phyloP scores from a whole-genome alignment of 2,329 filamentous ascomycete species.

The Ascocoryne sarcoides region DNA sequence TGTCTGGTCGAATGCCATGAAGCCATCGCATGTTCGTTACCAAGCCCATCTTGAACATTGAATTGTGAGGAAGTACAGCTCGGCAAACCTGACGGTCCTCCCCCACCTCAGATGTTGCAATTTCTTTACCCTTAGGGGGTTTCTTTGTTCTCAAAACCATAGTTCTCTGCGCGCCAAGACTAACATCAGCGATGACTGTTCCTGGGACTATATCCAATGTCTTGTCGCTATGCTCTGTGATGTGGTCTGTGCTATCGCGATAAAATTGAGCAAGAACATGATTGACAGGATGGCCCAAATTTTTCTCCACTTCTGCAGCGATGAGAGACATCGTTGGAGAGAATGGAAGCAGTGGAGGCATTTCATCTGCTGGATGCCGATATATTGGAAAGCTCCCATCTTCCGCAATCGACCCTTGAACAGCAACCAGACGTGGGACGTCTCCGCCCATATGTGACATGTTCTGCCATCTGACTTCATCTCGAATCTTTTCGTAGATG shows the following conservation, averaged over 20 bases:
- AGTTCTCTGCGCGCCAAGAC: constrained; percentile 80
- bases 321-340: constrained; percentile 63
- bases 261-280: constrained; percentile 92
- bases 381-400: constrained; percentile 83
- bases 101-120: constrained; percentile 16
- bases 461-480: constrained; percentile 77
- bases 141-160: constrained; percentile 88
- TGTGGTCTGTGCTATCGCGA: constrained; percentile 80
- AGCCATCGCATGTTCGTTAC: constrained; percentile 80
- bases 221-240: constrained; percentile 96
- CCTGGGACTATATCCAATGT: constrained; percentile 78
- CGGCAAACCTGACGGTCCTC: constrained; percentile 37
- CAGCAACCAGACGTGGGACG: constrained; percentile 83
- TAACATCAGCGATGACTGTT: constrained; percentile 86
- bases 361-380: constrained; percentile 85
- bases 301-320: constrained; percentile 57
- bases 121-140: constrained; percentile 18
- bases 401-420: constrained; percentile 63
- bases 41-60: constrained; percentile 74
- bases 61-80: constrained; percentile 76
- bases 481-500: constrained; percentile 60
- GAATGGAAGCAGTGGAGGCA: constrained; percentile 68
- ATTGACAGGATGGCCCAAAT: constrained; percentile 74
- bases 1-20: constrained; percentile 86
- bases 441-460: constrained; percentile 91